Evolutionary conservation across 495 filamentous ascomycete species (phyloP).

Genomic region (Pseudoneurospora amorphoporcata): DNA sequence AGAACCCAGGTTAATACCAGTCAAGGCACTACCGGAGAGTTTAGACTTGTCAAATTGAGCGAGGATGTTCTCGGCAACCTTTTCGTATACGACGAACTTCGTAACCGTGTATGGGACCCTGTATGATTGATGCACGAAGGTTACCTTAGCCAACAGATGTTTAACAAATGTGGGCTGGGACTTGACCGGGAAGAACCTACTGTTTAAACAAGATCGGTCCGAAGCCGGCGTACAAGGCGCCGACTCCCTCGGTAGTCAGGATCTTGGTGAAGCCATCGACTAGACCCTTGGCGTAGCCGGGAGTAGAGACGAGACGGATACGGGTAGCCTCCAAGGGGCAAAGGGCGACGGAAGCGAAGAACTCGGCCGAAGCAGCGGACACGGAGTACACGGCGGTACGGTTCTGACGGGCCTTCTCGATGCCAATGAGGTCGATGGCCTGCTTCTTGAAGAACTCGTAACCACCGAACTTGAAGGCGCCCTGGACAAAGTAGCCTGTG

Average conservation of each 20-base stretch:
- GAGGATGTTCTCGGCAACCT: conserved; percentile 59
- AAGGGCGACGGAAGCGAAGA: conserved; percentile 64
- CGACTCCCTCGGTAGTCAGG: conserved; percentile 53
- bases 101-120: conserved; percentile 79
- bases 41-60: conserved; percentile 49
- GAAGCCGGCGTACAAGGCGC: conserved; percentile 66
- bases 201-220: conserved; percentile 69
- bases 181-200: conserved; percentile 17
- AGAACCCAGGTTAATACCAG: conserved; percentile 68
- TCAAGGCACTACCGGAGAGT: conserved; percentile 51
- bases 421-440: conserved; percentile 54
- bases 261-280: conserved; percentile 54
- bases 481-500: conserved; percentile 68
- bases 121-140: background rate
- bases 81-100: conserved; percentile 87
- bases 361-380: conserved; percentile 58
- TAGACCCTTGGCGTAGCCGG: conserved; percentile 54
- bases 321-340: conserved; percentile 67
- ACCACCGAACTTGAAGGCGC: conserved; percentile 69
- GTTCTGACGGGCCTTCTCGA: conserved; percentile 56
- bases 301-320: conserved; percentile 65
- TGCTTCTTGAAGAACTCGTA: conserved; percentile 71
- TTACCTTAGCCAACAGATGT: background rate
- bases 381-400: conserved; percentile 62
- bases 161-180: background rate